Evolutionary conservation across 257 asterid species (phyloP).

Genomic region (Phtheirospermum japonicum): DNA sequence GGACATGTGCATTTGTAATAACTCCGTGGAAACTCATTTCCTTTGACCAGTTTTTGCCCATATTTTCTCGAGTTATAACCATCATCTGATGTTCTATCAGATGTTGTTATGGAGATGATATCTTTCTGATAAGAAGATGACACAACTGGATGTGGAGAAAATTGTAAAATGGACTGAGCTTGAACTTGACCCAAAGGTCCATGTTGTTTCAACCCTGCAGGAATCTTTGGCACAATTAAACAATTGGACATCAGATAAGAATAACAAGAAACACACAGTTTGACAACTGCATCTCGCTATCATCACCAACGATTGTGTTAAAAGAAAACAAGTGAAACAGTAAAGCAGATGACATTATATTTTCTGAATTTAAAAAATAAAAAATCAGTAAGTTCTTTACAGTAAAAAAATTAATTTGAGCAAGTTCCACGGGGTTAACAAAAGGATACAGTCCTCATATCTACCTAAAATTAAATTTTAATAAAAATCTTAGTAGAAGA

Average conservation of each 20-base stretch:
- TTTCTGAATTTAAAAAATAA: not conserved
- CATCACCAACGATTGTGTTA: not conserved
- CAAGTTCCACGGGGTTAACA: not conserved
- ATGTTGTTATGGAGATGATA: conserved; percentile 39
- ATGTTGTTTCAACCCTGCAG: conserved; percentile 49
- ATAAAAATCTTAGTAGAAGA: no score
- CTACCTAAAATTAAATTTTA: no score
- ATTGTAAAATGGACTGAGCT: conserved; percentile 45
- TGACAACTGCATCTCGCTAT: conserved; percentile 23
- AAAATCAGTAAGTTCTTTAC: not conserved
- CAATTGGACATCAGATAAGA: conserved; percentile 28
- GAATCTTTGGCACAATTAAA: conserved; percentile 40
- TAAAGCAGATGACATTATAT: conserved; percentile 4
- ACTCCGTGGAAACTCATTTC: conserved; percentile 93
- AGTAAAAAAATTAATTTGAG: no score
- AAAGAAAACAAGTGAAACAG: not conserved
- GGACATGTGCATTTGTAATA: conserved; percentile 95
- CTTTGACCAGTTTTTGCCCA: conserved; percentile 98
- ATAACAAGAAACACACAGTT: conserved; percentile 13
- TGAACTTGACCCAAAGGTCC: conserved; percentile 38
- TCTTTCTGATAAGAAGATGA: conserved; percentile 61
- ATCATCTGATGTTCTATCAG: conserved; percentile 85
- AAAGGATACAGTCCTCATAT: not conserved
- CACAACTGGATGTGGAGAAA: conserved; percentile 34
- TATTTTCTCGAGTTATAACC: conserved; percentile 97